Conservation (phyloP, 2,329 filamentous ascomycete genomes). For the Sporothrix sp. region DNA sequence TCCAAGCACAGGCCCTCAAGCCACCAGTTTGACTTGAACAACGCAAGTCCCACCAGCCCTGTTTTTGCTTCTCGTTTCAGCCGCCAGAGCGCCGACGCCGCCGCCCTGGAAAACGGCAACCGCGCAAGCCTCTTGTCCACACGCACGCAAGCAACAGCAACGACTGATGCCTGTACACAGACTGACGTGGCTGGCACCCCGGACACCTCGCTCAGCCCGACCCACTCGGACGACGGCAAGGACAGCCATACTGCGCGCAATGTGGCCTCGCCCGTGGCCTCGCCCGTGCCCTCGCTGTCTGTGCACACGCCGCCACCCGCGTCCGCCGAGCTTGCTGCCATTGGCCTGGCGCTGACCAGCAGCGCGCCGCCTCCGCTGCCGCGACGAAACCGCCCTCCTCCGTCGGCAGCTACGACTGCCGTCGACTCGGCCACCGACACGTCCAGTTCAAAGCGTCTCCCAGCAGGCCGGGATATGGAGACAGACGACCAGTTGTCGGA, state of each 20-base stretch:
- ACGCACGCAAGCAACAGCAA: slow-evolving; percentile 57
- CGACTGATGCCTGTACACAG: slow-evolving; percentile 61
- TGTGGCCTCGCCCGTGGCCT: no score
- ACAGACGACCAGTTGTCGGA: slow-evolving; percentile 19
- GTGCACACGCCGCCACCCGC: neutral
- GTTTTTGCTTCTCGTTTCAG: slow-evolving; percentile 43
- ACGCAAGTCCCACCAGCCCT: slow-evolving; percentile 66
- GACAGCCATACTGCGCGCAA: no score
- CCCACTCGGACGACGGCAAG: slow-evolving; percentile 39
- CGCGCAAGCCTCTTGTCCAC: slow-evolving; percentile 67
- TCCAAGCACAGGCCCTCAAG: slow-evolving; percentile 62
- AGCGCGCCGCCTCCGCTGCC: neutral
- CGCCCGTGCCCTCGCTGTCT: slow-evolving; percentile 2
- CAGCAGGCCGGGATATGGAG: slow-evolving; percentile 10
- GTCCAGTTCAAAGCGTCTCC: neutral
- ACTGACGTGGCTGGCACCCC: slow-evolving; percentile 45
- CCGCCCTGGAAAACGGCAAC: slow-evolving; percentile 46
- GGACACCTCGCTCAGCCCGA: slow-evolving; percentile 44
- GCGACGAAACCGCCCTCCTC: neutral
- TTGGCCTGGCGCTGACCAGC: neutral
- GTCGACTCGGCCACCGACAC: neutral
- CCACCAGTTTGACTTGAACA: slow-evolving; percentile 68
- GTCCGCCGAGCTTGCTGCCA: neutral
- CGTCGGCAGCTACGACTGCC: neutral
- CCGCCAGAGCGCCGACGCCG: slow-evolving; percentile 61